Percentiles rank a stretch among this genome's conserved stretches.
These are phyloP conservation scores for Glycine latifolia DNA, from an alignment of 306 rosid genomes.

Conservation along the genomic window DNA sequence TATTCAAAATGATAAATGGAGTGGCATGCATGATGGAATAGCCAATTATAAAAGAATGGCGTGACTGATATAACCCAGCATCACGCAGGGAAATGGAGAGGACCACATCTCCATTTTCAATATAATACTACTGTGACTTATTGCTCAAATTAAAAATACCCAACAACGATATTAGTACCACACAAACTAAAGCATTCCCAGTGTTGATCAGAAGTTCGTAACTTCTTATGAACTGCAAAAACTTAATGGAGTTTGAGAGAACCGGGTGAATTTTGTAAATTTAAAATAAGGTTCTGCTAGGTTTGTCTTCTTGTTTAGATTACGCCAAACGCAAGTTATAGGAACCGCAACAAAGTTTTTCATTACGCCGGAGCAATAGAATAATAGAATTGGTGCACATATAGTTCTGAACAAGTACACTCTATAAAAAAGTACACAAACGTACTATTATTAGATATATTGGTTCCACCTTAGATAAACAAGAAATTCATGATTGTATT, in stretches of 20 bases:
- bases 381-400: no score
- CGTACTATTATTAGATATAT: no score
- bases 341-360: no score
- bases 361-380: no score
- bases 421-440: no score
- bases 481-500: no score
- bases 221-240: not conserved
- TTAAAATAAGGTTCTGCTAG: no score
- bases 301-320: no score
- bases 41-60: constrained; percentile 26
- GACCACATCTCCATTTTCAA: constrained; percentile 60
- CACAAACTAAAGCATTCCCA: not conserved
- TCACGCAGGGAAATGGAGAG: constrained; percentile 44
- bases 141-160: not conserved
- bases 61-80: constrained; percentile 32
- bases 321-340: no score
- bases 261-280: not conserved
- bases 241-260: no score
- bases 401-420: no score
- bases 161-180: not conserved
- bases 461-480: no score
- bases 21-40: not conserved
- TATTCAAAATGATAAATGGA: constrained; percentile 39
- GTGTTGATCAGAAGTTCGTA: not conserved
- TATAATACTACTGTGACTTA: constrained; percentile 27